Evolutionary conservation across 176 grass and related monocot species (phyloP).

Genomic region (Aegilops umbellulata): DNA sequence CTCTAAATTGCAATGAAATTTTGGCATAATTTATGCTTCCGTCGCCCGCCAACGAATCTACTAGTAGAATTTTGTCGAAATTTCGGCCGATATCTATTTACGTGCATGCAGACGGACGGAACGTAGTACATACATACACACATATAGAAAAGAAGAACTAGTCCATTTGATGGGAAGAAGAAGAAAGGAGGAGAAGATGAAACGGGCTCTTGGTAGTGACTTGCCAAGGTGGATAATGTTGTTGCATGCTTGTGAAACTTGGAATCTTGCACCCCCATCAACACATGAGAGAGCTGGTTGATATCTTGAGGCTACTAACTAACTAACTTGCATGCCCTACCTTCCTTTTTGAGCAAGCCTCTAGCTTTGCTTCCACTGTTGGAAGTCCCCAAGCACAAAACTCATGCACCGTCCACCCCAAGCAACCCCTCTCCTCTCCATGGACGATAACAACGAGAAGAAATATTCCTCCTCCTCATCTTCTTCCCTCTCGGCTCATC

Average conservation of each 20-base stretch:
- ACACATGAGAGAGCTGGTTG: background rate
- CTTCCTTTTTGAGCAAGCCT: background rate
- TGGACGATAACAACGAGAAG: background rate
- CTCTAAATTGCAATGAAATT: no score
- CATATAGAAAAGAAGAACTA: no score
- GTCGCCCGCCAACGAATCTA: no score
- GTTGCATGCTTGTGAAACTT: background rate
- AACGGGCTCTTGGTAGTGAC: background rate
- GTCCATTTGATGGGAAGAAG: background rate
- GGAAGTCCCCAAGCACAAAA: background rate
- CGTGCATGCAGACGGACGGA: no score
- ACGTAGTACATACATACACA: no score
- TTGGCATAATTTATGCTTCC: no score
- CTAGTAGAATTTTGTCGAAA: no score
- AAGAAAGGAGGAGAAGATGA: background rate
- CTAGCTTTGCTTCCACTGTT: conserved; percentile 20
- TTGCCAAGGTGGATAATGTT: background rate
- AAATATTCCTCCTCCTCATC: background rate
- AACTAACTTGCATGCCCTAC: background rate
- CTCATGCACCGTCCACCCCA: background rate
- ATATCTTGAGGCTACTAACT: background rate
- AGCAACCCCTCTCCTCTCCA: background rate
- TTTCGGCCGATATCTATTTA: no score
- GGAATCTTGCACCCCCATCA: background rate
- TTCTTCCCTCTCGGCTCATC: background rate